Evolutionary conservation across 148 eudicot genomes (phyloP).

Genomic region (Linanthus parryae): DNA sequence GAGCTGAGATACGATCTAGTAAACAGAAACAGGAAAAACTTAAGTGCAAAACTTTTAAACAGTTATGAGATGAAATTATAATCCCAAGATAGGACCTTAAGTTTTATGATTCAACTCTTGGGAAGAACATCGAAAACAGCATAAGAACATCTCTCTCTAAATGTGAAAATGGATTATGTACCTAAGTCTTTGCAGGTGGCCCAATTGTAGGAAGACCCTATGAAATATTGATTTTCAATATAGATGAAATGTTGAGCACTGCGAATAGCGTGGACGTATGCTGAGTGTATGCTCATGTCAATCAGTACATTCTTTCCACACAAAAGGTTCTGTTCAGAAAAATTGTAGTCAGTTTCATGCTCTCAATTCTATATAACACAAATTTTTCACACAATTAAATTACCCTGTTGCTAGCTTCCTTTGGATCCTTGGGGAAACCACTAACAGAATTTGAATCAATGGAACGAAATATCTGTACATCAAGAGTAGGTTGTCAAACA

Average conservation of each 20-base stretch:
- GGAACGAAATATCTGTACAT: constrained; percentile 78
- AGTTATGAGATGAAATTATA: no score
- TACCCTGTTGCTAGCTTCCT: constrained; percentile 75
- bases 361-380: no score
- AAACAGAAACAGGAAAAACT: no score
- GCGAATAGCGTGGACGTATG: constrained; percentile 90
- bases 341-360: constrained; percentile 10
- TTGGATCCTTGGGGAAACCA: constrained; percentile 82
- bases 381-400: constrained; percentile 8
- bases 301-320: constrained; percentile 93
- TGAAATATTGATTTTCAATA: constrained; percentile 93
- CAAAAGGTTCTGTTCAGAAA: constrained; percentile 61
- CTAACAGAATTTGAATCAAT: constrained; percentile 91
- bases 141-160: no score
- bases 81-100: no score
- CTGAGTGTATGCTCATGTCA: constrained; percentile 97
- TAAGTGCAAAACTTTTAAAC: no score
- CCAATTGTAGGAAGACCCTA: constrained; percentile 96
- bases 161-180: constrained; percentile 18
- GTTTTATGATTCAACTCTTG: no score
- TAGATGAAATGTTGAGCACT: constrained; percentile 91
- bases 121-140: no score
- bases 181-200: constrained; percentile 63
- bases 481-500: background rate
- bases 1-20: background rate